Base-by-base conservation (phyloP, 116 monocot species). In the Posidonia oceanica region DNA sequence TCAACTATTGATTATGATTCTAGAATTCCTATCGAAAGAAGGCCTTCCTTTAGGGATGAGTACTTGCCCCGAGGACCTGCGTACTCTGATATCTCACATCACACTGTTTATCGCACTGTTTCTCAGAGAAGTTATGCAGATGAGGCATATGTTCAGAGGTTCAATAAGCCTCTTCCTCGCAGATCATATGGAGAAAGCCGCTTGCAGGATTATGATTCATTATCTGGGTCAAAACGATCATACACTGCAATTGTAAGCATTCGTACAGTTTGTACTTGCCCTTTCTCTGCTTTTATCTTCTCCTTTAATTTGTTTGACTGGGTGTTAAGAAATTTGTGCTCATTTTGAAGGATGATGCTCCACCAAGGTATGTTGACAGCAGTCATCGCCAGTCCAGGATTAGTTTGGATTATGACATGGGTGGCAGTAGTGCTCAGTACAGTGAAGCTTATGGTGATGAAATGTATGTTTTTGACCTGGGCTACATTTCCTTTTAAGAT, bases 201-300 rank as follows among this genome's bases (percentile, higher is more conserved):
- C 51, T 51, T 66, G 59, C 89, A 81, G 40, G 87, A 97, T 66
- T 97, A 89, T 84, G 87, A 89, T 67, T 74, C 85, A 13, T 36
- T 91, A 69, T 74, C 87, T 73, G 89, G 96, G 66, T 76, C 82
- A 36, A 97, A 91, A 71, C 89, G 96, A 8, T 80, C 91, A 14
- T 89, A 89, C 74, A 85, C 91, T 21, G 88, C 82, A 61, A 55
- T 91, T 83, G 88, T 97, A 7, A 74, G 76, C 29, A 51, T 39
- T 53, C 55, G 4, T 48, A 12, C 5, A 10, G 48, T 48, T 38
- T 22, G 61, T 64, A 36, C 14, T 4, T 2, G 16, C 2, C 15
- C 40, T 41, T 6, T 36, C 11, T 4, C 48, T 71, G 42, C 16
- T 57, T 81, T 69, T 48, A 64, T 63, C 6, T 29, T 29, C 29